Conservation (phyloP, 768 basidiomycete species). For the Phaeotremella skinneri region DNA sequence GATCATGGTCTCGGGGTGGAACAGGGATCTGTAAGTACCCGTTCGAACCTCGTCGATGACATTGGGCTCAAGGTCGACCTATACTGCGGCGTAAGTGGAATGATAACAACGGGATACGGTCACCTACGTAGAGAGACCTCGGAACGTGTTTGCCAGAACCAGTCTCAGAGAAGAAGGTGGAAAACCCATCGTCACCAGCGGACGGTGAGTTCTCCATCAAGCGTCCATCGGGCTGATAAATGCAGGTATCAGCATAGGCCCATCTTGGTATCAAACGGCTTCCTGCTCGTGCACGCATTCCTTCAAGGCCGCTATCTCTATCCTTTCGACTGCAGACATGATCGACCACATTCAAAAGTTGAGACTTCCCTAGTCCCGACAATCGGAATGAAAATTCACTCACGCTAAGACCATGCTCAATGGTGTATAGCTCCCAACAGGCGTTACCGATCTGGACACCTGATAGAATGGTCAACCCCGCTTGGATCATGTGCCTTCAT, state of each 20-base stretch:
- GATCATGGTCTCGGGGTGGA: constrained; percentile 96
- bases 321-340: too few species aligned
- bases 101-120: background rate
- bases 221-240: constrained; percentile 86
- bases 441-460: constrained; percentile 74
- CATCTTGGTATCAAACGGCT: background rate
- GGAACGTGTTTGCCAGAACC: constrained; percentile 96
- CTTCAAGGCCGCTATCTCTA: too few species aligned
- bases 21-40: constrained; percentile 91
- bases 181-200: constrained; percentile 83
- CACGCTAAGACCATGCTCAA: constrained; percentile 96
- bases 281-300: background rate
- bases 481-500: background rate
- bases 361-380: constrained; percentile 1
- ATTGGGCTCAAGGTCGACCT: constrained; percentile 71
- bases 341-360: background rate
- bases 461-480: constrained; percentile 1
- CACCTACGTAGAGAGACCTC: constrained; percentile 81
- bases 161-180: constrained; percentile 99
- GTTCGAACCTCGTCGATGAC: constrained; percentile 97
- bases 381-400: constrained; percentile 51
- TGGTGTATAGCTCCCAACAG: constrained; percentile 99
- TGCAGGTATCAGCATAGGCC: background rate
- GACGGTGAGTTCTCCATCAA: constrained; percentile 73
- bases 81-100: background rate